Evolutionary conservation across 2,329 filamentous ascomycete genomes (phyloP), one percentile per base, ranked within the genome.

Genomic region (Penicillium verrucosum): DNA sequence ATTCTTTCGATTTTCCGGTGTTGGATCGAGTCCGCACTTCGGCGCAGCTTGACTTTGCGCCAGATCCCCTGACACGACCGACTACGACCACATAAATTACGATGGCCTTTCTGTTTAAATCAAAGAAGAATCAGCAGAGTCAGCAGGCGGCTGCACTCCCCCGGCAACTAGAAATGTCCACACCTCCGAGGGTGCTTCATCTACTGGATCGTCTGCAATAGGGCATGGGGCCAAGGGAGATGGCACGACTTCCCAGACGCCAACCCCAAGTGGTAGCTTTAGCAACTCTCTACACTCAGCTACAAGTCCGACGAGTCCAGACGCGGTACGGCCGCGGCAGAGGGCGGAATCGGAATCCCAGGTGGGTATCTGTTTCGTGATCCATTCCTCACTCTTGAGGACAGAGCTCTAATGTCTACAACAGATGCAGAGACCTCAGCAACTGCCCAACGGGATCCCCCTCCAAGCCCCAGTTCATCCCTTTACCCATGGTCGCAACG

Each of bases 401-500:
- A 23, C 12, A 14, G 11, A 14, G 9, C n/a, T 42, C 45, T 55
- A 55, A 55, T 43, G 53, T 51, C 8, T 18, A 27, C 5, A 25
- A 23, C 57, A 72, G 67, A 57, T 57, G 40, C 74, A 68, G 64
- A 71, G 73, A 60, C 65, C 68, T 42, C 72, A 70, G 43, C 71
- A 87, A 81, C 77, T 81, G 64, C 82, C 83, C 63, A 88, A 85
- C 69, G 82, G 77, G 52, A 74, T 69, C 56, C 69, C 48, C 70
- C 67, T 71, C 78, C 62, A 62, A 83, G 85, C 60, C 82, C 85
- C 40, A 94, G 92, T 73, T 81, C 88, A 40, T 91, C 91, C 5
- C 85, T 96, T 53, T 99, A 97, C 70, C 94, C 94, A 0, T 99
- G 94, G 94, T 96, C 93, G 61, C 90, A 96, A 72, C 87, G 91